Percentiles rank a stretch among this genome's conserved stretches.
phyloP scores from a whole-genome alignment of 306 rosid genomes.

The Dryas drummondii region DNA sequence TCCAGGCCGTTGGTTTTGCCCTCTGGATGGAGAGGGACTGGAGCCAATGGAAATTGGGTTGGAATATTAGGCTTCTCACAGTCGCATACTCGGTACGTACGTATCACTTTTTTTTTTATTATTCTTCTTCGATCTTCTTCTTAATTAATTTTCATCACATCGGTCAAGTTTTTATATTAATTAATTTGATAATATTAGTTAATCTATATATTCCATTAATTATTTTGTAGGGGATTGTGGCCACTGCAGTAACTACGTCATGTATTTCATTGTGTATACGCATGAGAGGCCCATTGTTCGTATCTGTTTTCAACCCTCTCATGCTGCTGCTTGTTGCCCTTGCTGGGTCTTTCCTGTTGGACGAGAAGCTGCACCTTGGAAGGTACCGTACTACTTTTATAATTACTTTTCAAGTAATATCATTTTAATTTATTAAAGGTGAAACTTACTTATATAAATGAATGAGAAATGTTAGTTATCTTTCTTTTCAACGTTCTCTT shows the following conservation, averaged over 20 bases:
- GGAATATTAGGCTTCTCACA: constrained; percentile 57
- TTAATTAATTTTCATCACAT: too few relatives aligned
- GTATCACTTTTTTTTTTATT: neutral
- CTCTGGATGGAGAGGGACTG: constrained; percentile 52
- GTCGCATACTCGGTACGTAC: constrained; percentile 53
- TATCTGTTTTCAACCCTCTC: constrained; percentile 48
- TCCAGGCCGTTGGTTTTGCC: constrained; percentile 48
- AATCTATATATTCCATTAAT: too few relatives aligned
- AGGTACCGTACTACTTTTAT: constrained; percentile 28
- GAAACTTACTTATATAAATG: too few relatives aligned
- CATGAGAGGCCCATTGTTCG: constrained; percentile 59
- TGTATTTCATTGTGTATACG: constrained; percentile 37
- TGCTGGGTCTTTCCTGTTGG: constrained; percentile 34
- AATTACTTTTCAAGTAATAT: too few relatives aligned
- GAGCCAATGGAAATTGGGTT: constrained; percentile 66
- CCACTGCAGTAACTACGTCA: constrained; percentile 30
- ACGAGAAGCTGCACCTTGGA: constrained; percentile 50
- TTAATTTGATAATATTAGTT: too few relatives aligned
- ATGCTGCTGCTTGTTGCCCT: constrained; percentile 48
- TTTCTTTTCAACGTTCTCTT: too few relatives aligned
- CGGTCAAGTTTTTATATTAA: too few relatives aligned
- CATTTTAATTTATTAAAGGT: too few relatives aligned
- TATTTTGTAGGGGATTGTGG: constrained; percentile 45
- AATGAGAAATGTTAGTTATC: too few relatives aligned
- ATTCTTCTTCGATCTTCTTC: too few relatives aligned